These are phyloP conservation scores for peach (Prunus persica) DNA, from an alignment of 306 rosid genomes.

Conservation along the genomic window DNA sequence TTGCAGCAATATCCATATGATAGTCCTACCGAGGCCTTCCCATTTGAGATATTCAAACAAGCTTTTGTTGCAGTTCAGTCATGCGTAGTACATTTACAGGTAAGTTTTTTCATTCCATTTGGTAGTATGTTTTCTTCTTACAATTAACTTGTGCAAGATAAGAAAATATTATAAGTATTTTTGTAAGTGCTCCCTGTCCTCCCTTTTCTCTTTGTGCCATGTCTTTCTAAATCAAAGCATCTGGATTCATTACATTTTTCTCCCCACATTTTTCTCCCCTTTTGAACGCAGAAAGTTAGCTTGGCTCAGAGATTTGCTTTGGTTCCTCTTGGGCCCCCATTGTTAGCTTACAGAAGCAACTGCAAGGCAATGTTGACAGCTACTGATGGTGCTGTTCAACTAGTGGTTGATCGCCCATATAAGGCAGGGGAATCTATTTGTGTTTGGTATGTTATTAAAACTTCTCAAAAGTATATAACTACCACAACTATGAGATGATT, in stretches of 20 bases:
- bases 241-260: background rate
- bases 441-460: slow-evolving; percentile 62
- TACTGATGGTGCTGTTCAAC: slow-evolving; percentile 71
- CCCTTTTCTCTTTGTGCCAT: background rate
- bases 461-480: slow-evolving; percentile 20
- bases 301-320: slow-evolving; percentile 96
- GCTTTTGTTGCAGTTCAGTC: slow-evolving; percentile 98
- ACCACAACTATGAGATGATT: background rate
- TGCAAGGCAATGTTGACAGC: slow-evolving; percentile 91
- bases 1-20: slow-evolving; percentile 98
- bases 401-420: slow-evolving; percentile 82
- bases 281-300: slow-evolving; percentile 78
- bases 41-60: slow-evolving; percentile 96
- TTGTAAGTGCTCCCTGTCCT: background rate
- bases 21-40: slow-evolving; percentile 93
- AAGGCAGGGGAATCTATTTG: slow-evolving; percentile 85
- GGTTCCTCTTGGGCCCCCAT: slow-evolving; percentile 97
- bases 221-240: background rate
- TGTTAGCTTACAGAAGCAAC: slow-evolving; percentile 79
- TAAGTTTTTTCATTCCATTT: slow-evolving; percentile 14
- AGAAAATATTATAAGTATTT: background rate
- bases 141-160: background rate
- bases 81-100: slow-evolving; percentile 99
- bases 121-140: background rate
- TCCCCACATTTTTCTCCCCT: background rate